These are phyloP conservation scores for Vickermania ingenoplastis DNA, from an alignment of 208 protist genomes.

Conservation along the genomic window DNA sequence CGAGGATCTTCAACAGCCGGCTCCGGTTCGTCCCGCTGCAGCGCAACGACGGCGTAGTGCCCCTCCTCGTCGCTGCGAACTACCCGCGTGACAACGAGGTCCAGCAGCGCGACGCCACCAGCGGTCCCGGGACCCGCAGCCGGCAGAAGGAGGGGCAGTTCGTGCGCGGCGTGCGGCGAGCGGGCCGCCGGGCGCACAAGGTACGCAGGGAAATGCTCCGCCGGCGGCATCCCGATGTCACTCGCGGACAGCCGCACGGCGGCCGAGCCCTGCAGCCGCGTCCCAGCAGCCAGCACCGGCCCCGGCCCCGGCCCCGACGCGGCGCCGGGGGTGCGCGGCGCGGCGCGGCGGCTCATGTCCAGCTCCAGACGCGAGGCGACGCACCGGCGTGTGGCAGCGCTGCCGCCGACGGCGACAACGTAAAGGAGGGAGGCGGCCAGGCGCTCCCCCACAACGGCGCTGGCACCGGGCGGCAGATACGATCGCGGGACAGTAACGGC, in stretches of 20 bases:
- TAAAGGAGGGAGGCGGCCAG: constrained; percentile 69
- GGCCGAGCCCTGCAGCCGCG: not conserved
- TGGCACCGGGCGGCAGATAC: no score
- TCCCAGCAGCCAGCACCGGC: not conserved
- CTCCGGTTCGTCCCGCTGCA: no score
- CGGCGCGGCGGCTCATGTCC: constrained; percentile 38
- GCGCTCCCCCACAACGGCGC: constrained; percentile 59
- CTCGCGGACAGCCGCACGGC: constrained; percentile 12
- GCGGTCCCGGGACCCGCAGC: constrained; percentile 4
- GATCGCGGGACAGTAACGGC: no score
- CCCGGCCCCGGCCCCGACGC: not conserved
- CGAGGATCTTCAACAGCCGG: no score
- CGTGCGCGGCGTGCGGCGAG: not conserved
- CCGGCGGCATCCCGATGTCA: constrained; percentile 21
- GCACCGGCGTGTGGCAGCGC: constrained; percentile 41
- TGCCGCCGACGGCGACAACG: constrained; percentile 49
- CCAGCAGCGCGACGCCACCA: constrained; percentile 1
- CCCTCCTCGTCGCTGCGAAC: constrained; percentile 26
- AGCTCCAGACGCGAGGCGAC: constrained; percentile 58
- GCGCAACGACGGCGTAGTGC: constrained; percentile 35
- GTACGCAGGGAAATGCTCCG: constrained; percentile 28
- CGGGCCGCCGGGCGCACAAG: constrained; percentile 21
- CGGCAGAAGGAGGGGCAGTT: not conserved
- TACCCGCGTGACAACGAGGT: constrained; percentile 38
- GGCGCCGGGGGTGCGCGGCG: not conserved